phyloP scores from a whole-genome alignment of 495 filamentous ascomycete genomes.

The Xylaria bambusicola region DNA sequence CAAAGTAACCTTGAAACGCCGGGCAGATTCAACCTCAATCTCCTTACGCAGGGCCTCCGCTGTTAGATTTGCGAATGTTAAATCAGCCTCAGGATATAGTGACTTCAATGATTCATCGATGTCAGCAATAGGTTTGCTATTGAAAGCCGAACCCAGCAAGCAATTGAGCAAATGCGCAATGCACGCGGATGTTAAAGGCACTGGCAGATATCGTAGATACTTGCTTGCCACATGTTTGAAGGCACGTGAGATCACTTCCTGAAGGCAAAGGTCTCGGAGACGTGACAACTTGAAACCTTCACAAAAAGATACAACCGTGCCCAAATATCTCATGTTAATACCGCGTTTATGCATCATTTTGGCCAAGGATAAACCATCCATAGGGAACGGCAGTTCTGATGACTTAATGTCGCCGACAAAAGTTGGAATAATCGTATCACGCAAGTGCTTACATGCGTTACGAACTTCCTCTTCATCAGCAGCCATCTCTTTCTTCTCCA shows the following conservation, averaged over 20 bases:
- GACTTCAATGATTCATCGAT: conserved; percentile 71
- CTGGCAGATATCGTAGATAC: conserved; percentile 78
- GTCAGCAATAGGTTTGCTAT: conserved; percentile 72
- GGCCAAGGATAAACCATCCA: conserved; percentile 92
- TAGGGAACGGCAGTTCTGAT: conserved; percentile 93
- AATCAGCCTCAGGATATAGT: conserved; percentile 81
- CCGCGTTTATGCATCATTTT: conserved; percentile 93
- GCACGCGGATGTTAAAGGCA: conserved; percentile 72
- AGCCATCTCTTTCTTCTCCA: conserved; percentile 81
- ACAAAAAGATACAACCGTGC: conserved; percentile 71
- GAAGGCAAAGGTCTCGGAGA: conserved; percentile 71
- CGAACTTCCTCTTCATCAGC: conserved; percentile 89
- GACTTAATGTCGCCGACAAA: conserved; percentile 82
- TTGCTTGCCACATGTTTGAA: conserved; percentile 90
- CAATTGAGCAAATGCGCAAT: conserved; percentile 93
- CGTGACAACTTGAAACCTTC: conserved; percentile 72
- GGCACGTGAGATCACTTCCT: conserved; percentile 90
- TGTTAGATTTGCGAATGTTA: conserved; percentile 74
- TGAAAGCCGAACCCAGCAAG: conserved; percentile 76
- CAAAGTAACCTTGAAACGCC: conserved; percentile 77
- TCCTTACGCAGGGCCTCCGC: conserved; percentile 68
- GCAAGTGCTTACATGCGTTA: conserved; percentile 77
- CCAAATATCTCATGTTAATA: conserved; percentile 95
- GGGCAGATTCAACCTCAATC: conserved; percentile 68
- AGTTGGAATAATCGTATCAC: conserved; percentile 68